These are phyloP conservation scores for Neurospora sp. DNA, from an alignment of 495 filamentous ascomycete genomes.

Conservation along the genomic window DNA sequence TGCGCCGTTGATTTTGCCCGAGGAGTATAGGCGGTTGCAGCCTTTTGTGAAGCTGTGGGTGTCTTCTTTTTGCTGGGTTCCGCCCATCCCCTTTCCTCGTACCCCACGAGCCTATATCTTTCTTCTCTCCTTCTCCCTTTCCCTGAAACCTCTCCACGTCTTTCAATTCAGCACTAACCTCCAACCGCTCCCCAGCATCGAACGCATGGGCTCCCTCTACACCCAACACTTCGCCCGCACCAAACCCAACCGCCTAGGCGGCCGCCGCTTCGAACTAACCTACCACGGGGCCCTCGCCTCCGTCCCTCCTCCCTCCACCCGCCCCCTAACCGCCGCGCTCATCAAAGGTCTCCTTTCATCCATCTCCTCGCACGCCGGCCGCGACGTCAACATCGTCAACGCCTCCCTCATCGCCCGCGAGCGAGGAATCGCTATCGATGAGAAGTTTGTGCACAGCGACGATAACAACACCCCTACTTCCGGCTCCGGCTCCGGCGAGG, in stretches of 20 bases:
- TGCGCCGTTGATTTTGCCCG: conserved; percentile 60
- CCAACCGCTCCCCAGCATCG: conserved; percentile 28
- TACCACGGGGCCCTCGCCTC: conserved; percentile 57
- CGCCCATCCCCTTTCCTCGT: too few relatives aligned
- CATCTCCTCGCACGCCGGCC: conserved; percentile 46
- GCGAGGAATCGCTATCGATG: conserved; percentile 58
- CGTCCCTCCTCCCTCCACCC: conserved; percentile 45
- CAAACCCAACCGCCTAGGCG: conserved; percentile 1
- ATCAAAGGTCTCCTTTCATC: conserved; percentile 55
- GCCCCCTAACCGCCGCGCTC: conserved; percentile 58
- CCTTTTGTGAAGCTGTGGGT: conserved; percentile 51
- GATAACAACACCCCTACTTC: conserved; percentile 39
- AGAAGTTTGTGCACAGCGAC: conserved; percentile 44
- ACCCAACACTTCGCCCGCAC: conserved; percentile 53
- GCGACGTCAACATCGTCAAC: conserved; percentile 68
- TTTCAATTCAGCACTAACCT: neutral
- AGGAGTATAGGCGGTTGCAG: conserved; percentile 59
- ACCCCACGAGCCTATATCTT: too few relatives aligned
- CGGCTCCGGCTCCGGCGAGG: conserved; percentile 44
- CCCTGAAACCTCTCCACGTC: neutral
- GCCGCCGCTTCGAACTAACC: conserved; percentile 54
- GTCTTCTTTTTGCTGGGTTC: neutral
- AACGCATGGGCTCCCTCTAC: conserved; percentile 60
- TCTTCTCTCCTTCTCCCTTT: too few relatives aligned
- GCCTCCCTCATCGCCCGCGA: conserved; percentile 57